Percentiles rank a stretch among this genome's conserved stretches.
Evolutionary conservation across 2,329 filamentous ascomycete genomes (phyloP).

Genomic region (Microdochium nivale): DNA sequence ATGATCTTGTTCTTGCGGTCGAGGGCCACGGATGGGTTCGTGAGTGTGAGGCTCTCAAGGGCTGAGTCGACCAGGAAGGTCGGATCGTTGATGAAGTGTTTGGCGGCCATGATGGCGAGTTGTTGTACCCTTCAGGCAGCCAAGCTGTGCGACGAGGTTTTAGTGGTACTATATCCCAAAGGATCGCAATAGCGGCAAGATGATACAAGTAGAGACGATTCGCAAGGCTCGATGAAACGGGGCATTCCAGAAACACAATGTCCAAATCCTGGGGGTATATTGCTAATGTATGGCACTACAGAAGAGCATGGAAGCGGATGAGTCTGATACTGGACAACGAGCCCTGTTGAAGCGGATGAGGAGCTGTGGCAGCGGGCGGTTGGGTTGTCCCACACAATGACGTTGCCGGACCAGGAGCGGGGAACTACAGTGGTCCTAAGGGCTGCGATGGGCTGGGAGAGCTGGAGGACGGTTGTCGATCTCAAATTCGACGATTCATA

Average conservation of each 20-base stretch:
- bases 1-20: slow-evolving; percentile 76
- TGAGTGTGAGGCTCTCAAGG: slow-evolving; percentile 67
- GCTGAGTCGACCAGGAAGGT: slow-evolving; percentile 69
- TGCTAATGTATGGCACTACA: too few species aligned
- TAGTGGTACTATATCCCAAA: too few species aligned
- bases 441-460: too few species aligned
- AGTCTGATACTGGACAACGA: background rate
- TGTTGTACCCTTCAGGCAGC: background rate
- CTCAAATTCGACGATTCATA: too few species aligned
- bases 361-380: background rate
- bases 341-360: background rate
- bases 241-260: too few species aligned
- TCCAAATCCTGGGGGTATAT: background rate
- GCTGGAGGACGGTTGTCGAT: too few species aligned
- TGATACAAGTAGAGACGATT: too few species aligned
- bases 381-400: background rate
- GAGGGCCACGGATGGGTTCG: slow-evolving; percentile 75
- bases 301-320: too few species aligned
- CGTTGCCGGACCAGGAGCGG: background rate
- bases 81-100: slow-evolving; percentile 87
- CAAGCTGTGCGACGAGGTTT: too few species aligned
- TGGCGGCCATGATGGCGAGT: slow-evolving; percentile 40
- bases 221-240: too few species aligned
- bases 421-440: background rate
- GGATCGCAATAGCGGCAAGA: too few species aligned